Evolutionary conservation across 208 protist genomes (phyloP).

Genomic region (Leishmania tropica): DNA sequence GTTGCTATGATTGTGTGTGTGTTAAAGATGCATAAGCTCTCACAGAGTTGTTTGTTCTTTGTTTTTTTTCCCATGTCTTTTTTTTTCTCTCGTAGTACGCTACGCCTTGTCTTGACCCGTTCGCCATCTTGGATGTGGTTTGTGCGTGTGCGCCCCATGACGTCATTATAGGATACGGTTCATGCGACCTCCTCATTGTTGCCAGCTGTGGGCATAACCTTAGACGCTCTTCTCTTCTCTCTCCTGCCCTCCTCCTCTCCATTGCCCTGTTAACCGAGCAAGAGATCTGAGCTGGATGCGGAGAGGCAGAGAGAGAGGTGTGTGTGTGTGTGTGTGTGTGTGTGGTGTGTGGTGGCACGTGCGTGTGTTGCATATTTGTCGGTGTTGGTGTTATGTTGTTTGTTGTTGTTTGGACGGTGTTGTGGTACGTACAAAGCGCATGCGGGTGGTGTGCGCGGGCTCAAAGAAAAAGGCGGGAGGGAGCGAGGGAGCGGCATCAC

Average conservation of each 20-base stretch:
- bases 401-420: neutral
- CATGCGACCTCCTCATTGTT: no score
- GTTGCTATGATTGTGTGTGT: neutral
- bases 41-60: conserved; percentile 1
- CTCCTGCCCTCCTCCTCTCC: neutral
- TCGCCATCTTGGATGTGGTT: no score
- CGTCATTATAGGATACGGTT: no score
- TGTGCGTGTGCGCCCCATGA: no score
- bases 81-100: neutral
- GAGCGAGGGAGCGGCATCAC: neutral
- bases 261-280: neutral
- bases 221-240: no score
- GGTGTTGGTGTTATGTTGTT: neutral
- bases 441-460: no score
- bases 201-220: no score
- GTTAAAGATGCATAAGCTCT: neutral
- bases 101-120: neutral
- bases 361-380: neutral
- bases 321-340: neutral
- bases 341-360: no score
- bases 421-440: neutral
- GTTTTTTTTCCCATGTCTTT: neutral
- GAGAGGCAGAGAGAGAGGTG: neutral
- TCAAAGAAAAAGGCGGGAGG: neutral
- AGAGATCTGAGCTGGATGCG: neutral